Evolutionary conservation across 768 basidiomycete genomes (phyloP), one percentile per base, ranked within the genome.

Genomic region (Auriscalpium orientale): DNA sequence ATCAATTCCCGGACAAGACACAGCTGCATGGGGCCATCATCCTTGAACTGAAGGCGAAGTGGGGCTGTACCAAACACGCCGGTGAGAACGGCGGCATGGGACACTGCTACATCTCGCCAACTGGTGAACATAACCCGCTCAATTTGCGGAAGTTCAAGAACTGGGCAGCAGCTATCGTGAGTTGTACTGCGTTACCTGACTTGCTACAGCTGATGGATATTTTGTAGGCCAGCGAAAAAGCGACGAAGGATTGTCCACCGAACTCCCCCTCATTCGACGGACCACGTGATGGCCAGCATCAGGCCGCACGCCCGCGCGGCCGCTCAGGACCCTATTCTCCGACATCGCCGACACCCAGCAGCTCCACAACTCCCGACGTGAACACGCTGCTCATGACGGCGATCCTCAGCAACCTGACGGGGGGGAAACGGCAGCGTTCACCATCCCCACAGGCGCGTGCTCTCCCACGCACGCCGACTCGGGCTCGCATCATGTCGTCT

Each of bases 161-260:
- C 8, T 59, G 60, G 60, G 58, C 58, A 10, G 55, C 60, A 2
- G 58, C 60, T 36, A 59, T 62, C 12, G 60, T 62, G 51, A 15
- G 58, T 58, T 12, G 11, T 11, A 21, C 37, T 36, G 45, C 49
- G 12, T 48, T 54, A 10, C 12, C 43, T 20, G 13, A 21, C 35
- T 43, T 3, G 37, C 11, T 45, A 11, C 33, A 40, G 40, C 15
- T 20, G 18, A 20, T n/a, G 7, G 12, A 18, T 6, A 47, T 5
- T 12, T 16, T n/a, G 15, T 22, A 47, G 61, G 57, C 22, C 33
- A 56, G 36, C 9, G 13, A 28, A 6, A 53, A 62, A 4, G 44
- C 51, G 10, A 60, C 59, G 11, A 47, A 56, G 21, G 43, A 56
- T 20, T 38, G 57, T 37, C 61, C 56, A 8, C 61, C 61, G 38